phyloP scores from a whole-genome alignment of 345 rosid species.

The sweet orange (Citrus sinensis) region DNA sequence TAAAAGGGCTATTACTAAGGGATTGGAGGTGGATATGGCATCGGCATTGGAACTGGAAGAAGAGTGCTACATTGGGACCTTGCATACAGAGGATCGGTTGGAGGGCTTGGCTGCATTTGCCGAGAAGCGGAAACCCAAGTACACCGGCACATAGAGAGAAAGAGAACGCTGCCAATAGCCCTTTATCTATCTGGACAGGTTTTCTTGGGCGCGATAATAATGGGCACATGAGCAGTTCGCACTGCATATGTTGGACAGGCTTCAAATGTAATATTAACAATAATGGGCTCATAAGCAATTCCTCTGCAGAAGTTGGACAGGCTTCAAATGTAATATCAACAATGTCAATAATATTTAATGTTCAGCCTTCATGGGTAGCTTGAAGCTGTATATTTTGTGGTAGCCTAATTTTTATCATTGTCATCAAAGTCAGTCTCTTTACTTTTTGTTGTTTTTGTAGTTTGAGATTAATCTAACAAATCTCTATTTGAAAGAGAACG shows the following conservation, averaged over 20 bases:
- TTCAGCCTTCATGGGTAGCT: not conserved
- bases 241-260: not conserved
- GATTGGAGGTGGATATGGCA: conserved; percentile 51
- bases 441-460: no score
- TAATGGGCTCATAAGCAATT: not conserved
- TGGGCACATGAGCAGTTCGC: not conserved
- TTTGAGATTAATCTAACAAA: no score
- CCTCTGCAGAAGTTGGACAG: not conserved
- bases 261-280: not conserved
- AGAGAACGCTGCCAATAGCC: not conserved
- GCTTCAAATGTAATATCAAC: not conserved
- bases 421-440: not conserved
- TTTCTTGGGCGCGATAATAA: not conserved
- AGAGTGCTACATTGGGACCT: conserved; percentile 55
- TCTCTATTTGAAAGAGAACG: no score
- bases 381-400: not conserved
- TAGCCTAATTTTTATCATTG: not conserved
- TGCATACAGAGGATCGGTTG: conserved; percentile 72
- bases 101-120: conserved; percentile 93
- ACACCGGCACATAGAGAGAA: conserved; percentile 40
- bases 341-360: not conserved
- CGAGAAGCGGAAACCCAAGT: conserved; percentile 78
- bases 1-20: conserved; percentile 70
- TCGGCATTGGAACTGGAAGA: conserved; percentile 75
- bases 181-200: not conserved